A percentile compares a stretch with the other conserved stretches of the same genome.
phyloP scores from a whole-genome alignment of 1,284 basidiomycete species.

The Entoloma clypeatum region DNA sequence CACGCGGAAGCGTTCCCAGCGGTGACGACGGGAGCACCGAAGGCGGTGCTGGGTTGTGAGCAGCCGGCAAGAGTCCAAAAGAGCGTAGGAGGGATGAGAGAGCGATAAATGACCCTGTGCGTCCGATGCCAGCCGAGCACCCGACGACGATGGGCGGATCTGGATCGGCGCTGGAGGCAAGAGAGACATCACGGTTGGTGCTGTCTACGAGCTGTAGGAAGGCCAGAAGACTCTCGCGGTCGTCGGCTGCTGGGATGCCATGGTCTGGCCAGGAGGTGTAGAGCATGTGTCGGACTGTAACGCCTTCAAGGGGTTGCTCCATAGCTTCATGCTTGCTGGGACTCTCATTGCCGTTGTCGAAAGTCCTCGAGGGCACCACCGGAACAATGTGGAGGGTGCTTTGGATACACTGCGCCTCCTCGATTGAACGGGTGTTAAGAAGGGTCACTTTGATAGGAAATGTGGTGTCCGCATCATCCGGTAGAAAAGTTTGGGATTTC shows the following conservation, averaged over 20 bases:
- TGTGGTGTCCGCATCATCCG: slow-evolving; percentile 39
- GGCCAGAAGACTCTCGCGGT: slow-evolving; percentile 53
- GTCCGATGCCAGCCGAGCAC: slow-evolving; percentile 87
- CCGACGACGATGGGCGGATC: slow-evolving; percentile 79
- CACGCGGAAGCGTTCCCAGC: slow-evolving; percentile 51
- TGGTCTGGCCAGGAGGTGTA: slow-evolving; percentile 83
- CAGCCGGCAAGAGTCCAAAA: slow-evolving; percentile 45
- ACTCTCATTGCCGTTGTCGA: neutral
- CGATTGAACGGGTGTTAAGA: slow-evolving; percentile 37
- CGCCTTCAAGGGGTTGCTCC: slow-evolving; percentile 28
- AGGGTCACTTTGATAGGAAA: slow-evolving; percentile 55
- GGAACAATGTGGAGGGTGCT: slow-evolving; percentile 45
- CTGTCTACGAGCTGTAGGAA: slow-evolving; percentile 61
- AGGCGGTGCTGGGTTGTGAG: slow-evolving; percentile 26
- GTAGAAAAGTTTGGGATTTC: slow-evolving; percentile 45
- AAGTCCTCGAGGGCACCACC: slow-evolving; percentile 13
- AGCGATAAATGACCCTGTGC: slow-evolving; percentile 86
- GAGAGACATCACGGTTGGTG: slow-evolving; percentile 48
- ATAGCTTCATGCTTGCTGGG: slow-evolving; percentile 13
- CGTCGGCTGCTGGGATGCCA: slow-evolving; percentile 60
- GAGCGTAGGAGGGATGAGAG: slow-evolving; percentile 68
- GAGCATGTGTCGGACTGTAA: slow-evolving; percentile 67
- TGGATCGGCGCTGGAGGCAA: slow-evolving; percentile 32
- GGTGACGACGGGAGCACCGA: slow-evolving; percentile 42
- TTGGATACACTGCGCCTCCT: slow-evolving; percentile 57